A percentile compares a stretch with the other conserved stretches of the same genome.
These are phyloP conservation scores for Debaryomycetaceae sp. DNA, from an alignment of 1,139 yeast genomes.

Conservation along the genomic window DNA sequence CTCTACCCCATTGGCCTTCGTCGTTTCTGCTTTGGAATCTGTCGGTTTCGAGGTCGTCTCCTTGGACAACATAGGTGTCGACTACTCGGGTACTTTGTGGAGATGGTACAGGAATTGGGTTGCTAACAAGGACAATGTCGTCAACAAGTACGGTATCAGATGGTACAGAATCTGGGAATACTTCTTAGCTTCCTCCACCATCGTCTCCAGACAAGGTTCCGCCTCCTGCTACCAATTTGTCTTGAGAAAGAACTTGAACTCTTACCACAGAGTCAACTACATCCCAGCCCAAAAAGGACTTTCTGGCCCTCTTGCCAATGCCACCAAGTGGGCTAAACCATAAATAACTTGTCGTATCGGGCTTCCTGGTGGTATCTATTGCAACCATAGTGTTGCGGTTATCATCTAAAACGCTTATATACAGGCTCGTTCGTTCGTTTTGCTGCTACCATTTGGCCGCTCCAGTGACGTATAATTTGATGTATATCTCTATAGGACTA, in stretches of 20 bases:
- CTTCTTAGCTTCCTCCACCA: conserved; percentile 78
- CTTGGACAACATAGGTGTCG: conserved; percentile 87
- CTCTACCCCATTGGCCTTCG: conserved; percentile 87
- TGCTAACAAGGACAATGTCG: conserved; percentile 73
- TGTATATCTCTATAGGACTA: too few species aligned
- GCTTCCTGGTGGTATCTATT: neutral
- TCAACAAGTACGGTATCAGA: conserved; percentile 78
- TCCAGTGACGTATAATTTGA: too few species aligned
- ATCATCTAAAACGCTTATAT: neutral
- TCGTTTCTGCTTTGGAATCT: conserved; percentile 71
- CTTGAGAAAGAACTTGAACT: conserved; percentile 83
- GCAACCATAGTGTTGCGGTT: neutral
- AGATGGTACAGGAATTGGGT: conserved; percentile 96
- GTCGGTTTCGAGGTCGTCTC: conserved; percentile 85
- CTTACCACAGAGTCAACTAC: conserved; percentile 80
- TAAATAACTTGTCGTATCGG: conserved; percentile 1
- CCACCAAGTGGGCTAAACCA: conserved; percentile 40
- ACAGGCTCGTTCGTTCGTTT: too few species aligned
- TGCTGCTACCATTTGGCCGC: too few species aligned
- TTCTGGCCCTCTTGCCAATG: conserved; percentile 56
- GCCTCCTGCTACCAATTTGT: conserved; percentile 92
- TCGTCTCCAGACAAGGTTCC: conserved; percentile 89
- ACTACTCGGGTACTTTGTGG: conserved; percentile 89
- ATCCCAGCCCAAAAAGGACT: conserved; percentile 78
- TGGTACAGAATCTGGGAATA: conserved; percentile 96